Evolutionary conservation across 169 alveolate genomes (phyloP).

Genomic region (Plasmodium sp.): DNA sequence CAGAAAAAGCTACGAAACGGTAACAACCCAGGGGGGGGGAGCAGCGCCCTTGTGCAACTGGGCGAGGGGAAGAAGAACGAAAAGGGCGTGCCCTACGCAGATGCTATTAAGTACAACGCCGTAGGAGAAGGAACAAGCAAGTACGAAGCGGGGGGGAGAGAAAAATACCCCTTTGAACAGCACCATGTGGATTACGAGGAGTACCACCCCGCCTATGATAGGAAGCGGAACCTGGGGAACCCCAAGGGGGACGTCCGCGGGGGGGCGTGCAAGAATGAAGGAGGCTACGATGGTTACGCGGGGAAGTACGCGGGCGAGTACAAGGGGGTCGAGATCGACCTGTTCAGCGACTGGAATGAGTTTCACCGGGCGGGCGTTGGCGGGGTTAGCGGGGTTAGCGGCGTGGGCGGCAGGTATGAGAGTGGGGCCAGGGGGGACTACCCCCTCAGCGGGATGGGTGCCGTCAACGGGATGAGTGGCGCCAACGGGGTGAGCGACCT

Average conservation of each 20-base stretch:
- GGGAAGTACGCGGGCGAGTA: background rate
- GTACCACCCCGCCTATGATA: background rate
- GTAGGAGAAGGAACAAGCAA: background rate
- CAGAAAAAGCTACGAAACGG: background rate
- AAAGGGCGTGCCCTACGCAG: background rate
- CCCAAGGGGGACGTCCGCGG: background rate
- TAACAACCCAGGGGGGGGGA: background rate
- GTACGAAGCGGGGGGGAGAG: background rate
- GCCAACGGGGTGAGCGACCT: background rate
- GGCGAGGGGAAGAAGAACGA: background rate
- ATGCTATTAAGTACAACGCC: background rate
- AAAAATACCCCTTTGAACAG: background rate
- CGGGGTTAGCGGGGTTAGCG: too few species aligned
- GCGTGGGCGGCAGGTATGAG: background rate
- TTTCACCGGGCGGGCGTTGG: background rate
- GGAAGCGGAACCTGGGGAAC: background rate
- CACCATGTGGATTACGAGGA: background rate
- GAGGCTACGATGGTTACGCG: background rate
- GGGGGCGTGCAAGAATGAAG: constrained; percentile 5
- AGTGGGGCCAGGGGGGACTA: background rate
- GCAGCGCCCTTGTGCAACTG: background rate
- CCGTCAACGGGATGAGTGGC: too few species aligned
- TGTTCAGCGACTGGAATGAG: background rate
- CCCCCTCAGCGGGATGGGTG: background rate
- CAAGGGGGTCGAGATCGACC: background rate